Evolutionary conservation across 352 stramenopile species (phyloP), one percentile per base, ranked within the genome.

Genomic region (Phytophthora europaea): DNA sequence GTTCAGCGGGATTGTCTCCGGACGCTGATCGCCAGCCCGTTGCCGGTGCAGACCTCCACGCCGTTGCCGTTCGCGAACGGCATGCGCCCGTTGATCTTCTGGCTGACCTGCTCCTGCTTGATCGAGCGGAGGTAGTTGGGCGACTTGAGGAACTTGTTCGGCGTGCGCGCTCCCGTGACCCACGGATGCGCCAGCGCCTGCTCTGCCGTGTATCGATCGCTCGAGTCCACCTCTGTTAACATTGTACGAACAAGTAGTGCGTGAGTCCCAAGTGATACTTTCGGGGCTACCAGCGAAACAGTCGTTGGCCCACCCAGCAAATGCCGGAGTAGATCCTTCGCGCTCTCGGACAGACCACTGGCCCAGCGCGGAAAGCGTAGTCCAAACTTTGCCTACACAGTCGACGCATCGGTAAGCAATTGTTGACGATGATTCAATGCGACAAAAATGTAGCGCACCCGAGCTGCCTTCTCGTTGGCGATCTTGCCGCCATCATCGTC

Each of bases 301-400:
- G 40, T 34, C 26, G n/a, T 18, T 52, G 31, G 36, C 70, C 26
- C 67, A 93, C 86, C 86, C 34, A 97, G 78, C 55, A 97, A 73
- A 68, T 94, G 85, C 22, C 87, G 87, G 23, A 97, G 80, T 53
- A 97, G 68, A 63, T 97, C 90, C 70, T 97, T 97, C 7, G 90
- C 90, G 59, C 88, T 93, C 38, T 94, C 88, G 13, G 90, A 97
- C 10, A 97, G 74, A 12, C 87, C 88, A 53, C 70, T 94, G 4
- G 97, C 96, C 97, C 97, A 99, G 16, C 92, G 83, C 28, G 97
- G 96, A 65, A 98, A 99, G 12, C 96, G 91, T 6, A 99, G 80
- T 28, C 94, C 90, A 78, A 99, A 99, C 73, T 98, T 99, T 23
- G 87, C 81, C 78, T 97, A 48, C 2, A 86, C 33, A 18, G 23